These are phyloP conservation scores for Carpinus viminea DNA, from an alignment of 306 rosid genomes.

Conservation along the genomic window DNA sequence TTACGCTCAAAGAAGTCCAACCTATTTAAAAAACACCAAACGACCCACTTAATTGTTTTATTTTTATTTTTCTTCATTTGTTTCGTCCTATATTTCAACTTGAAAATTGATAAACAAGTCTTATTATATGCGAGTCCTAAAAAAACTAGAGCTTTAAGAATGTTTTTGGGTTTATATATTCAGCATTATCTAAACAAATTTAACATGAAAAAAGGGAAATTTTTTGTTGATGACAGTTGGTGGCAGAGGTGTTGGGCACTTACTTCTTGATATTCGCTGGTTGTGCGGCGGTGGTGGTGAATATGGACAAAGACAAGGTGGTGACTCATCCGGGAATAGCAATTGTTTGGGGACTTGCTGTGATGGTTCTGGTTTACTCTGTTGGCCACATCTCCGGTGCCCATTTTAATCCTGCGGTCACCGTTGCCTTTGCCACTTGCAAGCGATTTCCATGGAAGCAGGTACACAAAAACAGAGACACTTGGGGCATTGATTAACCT, in stretches of 20 bases:
- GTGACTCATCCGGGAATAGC: conserved; percentile 69
- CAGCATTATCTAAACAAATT: background rate
- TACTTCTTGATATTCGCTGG: conserved; percentile 82
- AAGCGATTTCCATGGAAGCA: conserved; percentile 62
- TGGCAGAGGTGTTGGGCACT: conserved; percentile 78
- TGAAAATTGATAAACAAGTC: too few relatives aligned
- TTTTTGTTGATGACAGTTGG: conserved; percentile 42
- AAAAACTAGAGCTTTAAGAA: too few relatives aligned
- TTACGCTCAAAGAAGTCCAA: too few relatives aligned
- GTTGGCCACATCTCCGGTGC: conserved; percentile 91
- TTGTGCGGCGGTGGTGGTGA: conserved; percentile 67
- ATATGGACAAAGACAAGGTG: conserved; percentile 31
- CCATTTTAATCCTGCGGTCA: conserved; percentile 89
- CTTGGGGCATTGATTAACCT: too few relatives aligned
- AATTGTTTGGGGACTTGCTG: conserved; percentile 70
- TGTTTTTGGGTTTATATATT: too few relatives aligned
- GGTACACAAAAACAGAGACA: conserved; percentile 37
- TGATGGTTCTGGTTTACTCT: conserved; percentile 63
- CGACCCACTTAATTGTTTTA: background rate
- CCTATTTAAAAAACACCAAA: too few relatives aligned
- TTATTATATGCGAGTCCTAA: too few relatives aligned
- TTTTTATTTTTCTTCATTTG: background rate
- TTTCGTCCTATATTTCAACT: too few relatives aligned
- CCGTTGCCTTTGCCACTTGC: conserved; percentile 71
- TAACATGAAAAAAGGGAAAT: background rate